Percentiles rank a stretch among this genome's conserved stretches.
Evolutionary conservation across 2,329 filamentous ascomycete species (phyloP).

Genomic region (Botrytis fabae): DNA sequence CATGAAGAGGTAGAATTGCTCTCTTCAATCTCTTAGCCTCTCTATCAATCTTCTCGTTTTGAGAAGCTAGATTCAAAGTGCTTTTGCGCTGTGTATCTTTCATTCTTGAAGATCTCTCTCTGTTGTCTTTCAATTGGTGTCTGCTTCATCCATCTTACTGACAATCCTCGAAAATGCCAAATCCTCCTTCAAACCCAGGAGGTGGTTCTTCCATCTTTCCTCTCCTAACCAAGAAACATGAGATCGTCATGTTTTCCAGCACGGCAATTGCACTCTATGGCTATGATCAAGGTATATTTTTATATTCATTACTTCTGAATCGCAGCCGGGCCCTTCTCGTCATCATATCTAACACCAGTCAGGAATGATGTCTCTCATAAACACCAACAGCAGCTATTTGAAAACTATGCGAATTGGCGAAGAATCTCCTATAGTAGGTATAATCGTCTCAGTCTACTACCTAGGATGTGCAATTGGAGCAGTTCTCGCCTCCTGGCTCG

Average conservation of each 20-base stretch:
- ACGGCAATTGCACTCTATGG: slow-evolving; percentile 65
- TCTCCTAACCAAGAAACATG: slow-evolving; percentile 40
- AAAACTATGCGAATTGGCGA: slow-evolving; percentile 54
- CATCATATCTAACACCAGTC: neutral
- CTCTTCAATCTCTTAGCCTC: neutral
- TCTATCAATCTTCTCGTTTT: neutral
- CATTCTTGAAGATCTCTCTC: too few species aligned
- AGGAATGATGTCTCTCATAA: slow-evolving; percentile 72
- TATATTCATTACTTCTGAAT: neutral
- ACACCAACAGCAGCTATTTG: slow-evolving; percentile 56
- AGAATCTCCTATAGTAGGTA: slow-evolving; percentile 23
- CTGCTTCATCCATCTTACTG: neutral
- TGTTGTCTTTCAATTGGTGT: neutral
- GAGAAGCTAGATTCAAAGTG: neutral
- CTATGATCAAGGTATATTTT: slow-evolving; percentile 68
- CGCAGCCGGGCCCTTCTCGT: neutral
- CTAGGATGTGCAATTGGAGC: slow-evolving; percentile 60
- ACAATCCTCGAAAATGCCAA: slow-evolving; percentile 37
- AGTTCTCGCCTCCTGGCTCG: slow-evolving; percentile 55
- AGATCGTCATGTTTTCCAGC: slow-evolving; percentile 44
- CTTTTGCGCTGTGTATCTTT: neutral
- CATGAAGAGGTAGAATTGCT: neutral
- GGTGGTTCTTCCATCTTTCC: slow-evolving; percentile 33
- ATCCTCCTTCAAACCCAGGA: slow-evolving; percentile 36
- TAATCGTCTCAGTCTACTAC: slow-evolving; percentile 61